Conservation (phyloP, 73 alveolate genomes). For the Uronychia binucleata region DNA sequence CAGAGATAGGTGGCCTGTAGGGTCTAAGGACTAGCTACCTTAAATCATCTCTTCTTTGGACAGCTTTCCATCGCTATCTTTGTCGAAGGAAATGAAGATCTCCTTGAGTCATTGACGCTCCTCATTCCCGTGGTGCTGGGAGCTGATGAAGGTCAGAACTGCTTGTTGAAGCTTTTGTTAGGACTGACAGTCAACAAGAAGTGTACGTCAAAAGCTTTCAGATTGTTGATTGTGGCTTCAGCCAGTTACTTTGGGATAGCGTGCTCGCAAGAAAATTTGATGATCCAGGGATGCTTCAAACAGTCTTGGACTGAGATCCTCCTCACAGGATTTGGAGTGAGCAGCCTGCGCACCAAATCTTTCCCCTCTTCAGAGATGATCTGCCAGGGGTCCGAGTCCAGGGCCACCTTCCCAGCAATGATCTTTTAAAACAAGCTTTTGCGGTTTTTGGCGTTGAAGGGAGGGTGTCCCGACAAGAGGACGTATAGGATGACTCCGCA, state of each 20-base stretch:
- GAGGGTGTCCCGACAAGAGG: conserved; percentile 84
- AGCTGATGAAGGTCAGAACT: conserved; percentile 16
- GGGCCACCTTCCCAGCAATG: conserved; percentile 44
- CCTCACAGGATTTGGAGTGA: conserved; percentile 18
- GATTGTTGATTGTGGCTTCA: neutral
- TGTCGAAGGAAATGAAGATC: neutral
- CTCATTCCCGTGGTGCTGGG: no score
- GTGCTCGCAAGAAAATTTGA: neutral
- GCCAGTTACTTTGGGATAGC: neutral
- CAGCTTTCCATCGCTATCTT: neutral
- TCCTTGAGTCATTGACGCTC: no score
- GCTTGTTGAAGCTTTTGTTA: conserved; percentile 5
- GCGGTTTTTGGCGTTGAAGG: conserved; percentile 75
- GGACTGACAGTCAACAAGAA: neutral
- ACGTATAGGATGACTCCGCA: conserved; percentile 84
- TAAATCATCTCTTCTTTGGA: neutral
- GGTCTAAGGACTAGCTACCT: no score
- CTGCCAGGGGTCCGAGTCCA: conserved; percentile 43
- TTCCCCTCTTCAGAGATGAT: conserved; percentile 31
- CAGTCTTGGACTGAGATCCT: conserved; percentile 25
- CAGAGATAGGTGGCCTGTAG: no score
- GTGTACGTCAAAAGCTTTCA: conserved; percentile 3
- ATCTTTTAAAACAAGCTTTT: conserved; percentile 63
- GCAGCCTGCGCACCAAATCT: conserved; percentile 12
- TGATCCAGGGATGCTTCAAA: conserved; percentile 41